Percentiles rank a stretch among this genome's conserved stretches.
Evolutionary conservation across 177 flowering plant species (phyloP).

Genomic region (Tripterygium wilfordii): DNA sequence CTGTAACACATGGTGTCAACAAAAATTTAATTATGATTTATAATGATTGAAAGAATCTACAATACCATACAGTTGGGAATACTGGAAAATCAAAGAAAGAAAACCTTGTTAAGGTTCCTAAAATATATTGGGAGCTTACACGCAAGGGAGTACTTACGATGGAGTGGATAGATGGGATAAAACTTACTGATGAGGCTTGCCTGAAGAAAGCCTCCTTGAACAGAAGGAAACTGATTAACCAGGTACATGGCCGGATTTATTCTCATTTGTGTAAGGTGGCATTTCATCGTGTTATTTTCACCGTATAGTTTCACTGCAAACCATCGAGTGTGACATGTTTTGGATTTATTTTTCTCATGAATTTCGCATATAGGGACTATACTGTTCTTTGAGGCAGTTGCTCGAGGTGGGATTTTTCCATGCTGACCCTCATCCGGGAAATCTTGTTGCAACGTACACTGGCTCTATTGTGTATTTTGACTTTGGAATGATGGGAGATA

Average conservation of each 20-base stretch:
- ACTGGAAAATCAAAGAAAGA: constrained; percentile 18
- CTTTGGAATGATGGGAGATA: constrained; percentile 99
- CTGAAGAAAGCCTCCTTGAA: constrained; percentile 52
- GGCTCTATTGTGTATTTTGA: constrained; percentile 93
- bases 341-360: neutral
- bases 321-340: neutral
- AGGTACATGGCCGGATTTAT: too few species aligned
- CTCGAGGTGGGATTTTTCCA: constrained; percentile 96
- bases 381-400: constrained; percentile 87
- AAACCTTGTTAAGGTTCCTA: constrained; percentile 65
- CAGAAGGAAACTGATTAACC: constrained; percentile 67
- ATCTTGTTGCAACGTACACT: constrained; percentile 72
- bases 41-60: constrained; percentile 20
- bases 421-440: constrained; percentile 99
- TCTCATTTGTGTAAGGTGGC: too few species aligned
- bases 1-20: too few species aligned
- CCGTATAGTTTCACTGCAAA: too few species aligned
- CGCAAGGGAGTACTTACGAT: constrained; percentile 87
- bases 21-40: too few species aligned
- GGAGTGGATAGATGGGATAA: constrained; percentile 96
- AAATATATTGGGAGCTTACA: constrained; percentile 84
- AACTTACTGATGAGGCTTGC: constrained; percentile 73
- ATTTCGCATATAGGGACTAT: constrained; percentile 55
- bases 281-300: too few species aligned
- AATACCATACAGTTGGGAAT: constrained; percentile 14